These are phyloP conservation scores for Cladophialophora chaetospira DNA, from an alignment of 2,329 filamentous ascomycete genomes.

Conservation along the genomic window DNA sequence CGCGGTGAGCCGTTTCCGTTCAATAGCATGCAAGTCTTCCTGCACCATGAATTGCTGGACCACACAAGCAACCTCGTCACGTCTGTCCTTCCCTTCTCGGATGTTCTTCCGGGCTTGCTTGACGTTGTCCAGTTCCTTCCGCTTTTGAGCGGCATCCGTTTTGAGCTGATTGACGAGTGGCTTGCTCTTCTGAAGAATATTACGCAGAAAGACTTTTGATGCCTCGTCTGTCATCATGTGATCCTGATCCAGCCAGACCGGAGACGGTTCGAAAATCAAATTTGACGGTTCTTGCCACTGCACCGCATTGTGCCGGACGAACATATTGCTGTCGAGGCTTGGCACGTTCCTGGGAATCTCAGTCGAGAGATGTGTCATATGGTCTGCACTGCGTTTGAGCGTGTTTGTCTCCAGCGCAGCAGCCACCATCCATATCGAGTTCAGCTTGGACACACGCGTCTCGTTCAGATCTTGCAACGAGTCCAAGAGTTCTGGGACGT, in stretches of 20 bases:
- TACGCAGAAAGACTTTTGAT: constrained; percentile 87
- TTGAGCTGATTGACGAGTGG: constrained; percentile 76
- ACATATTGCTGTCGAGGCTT: constrained; percentile 95
- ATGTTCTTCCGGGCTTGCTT: constrained; percentile 74
- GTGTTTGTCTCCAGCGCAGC: constrained; percentile 78
- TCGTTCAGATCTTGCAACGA: constrained; percentile 89
- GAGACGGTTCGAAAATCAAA: constrained; percentile 87
- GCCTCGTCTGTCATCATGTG: constrained; percentile 81
- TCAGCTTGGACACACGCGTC: constrained; percentile 80
- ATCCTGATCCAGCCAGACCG: constrained; percentile 94
- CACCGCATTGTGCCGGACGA: constrained; percentile 85
- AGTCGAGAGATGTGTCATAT: constrained; percentile 70
- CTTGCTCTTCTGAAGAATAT: constrained; percentile 90
- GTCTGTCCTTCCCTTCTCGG: constrained; percentile 79
- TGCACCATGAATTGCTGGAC: constrained; percentile 80
- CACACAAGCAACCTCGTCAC: constrained; percentile 84
- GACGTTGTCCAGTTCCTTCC: constrained; percentile 77
- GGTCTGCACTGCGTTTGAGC: constrained; percentile 70
- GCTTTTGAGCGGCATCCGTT: constrained; percentile 81
- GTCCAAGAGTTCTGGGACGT: constrained; percentile 90
- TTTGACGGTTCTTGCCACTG: constrained; percentile 81
- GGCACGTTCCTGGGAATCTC: constrained; percentile 90
- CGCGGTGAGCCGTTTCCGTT: constrained; percentile 79
- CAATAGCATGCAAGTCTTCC: constrained; percentile 80
- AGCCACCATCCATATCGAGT: constrained; percentile 80